Percentiles rank a stretch among this genome's conserved stretches.
Conservation (phyloP, 1,139 yeast species). For the Kluyveromyces sp. region DNA sequence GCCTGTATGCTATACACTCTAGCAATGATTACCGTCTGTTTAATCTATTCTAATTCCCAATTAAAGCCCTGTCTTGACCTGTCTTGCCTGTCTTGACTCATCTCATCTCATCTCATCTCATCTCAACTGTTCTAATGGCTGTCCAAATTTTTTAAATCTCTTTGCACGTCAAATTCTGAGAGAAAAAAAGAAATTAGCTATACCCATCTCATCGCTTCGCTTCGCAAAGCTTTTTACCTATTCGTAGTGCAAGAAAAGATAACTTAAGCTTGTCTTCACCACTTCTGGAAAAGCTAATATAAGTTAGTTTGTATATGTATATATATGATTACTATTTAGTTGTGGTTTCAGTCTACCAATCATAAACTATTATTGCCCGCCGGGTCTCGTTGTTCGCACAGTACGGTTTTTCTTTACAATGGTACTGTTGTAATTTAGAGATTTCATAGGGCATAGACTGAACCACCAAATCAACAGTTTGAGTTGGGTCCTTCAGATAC, state of each 20-base stretch:
- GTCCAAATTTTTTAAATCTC: not conserved
- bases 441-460: constrained; percentile 1
- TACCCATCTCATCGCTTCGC: too few relatives aligned
- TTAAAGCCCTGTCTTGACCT: too few relatives aligned
- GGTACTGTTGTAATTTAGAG: too few relatives aligned
- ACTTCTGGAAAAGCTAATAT: too few relatives aligned
- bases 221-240: too few relatives aligned
- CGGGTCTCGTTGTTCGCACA: not conserved
- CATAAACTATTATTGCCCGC: constrained; percentile 3
- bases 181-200: too few relatives aligned
- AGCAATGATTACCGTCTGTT: too few relatives aligned
- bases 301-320: not conserved
- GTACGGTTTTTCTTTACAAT: not conserved
- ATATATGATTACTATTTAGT: not conserved
- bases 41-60: too few relatives aligned
- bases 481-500: constrained; percentile 17
- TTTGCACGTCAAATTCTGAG: not conserved
- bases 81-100: not conserved
- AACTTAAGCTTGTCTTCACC: too few relatives aligned
- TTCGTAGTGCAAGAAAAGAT: too few relatives aligned
- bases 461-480: constrained; percentile 19
- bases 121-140: not conserved
- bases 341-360: not conserved
- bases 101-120: constrained; percentile 2
- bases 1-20: too few relatives aligned